These are phyloP conservation scores for Didymella glomerata DNA, from an alignment of 2,329 filamentous ascomycete genomes.

Conservation along the genomic window DNA sequence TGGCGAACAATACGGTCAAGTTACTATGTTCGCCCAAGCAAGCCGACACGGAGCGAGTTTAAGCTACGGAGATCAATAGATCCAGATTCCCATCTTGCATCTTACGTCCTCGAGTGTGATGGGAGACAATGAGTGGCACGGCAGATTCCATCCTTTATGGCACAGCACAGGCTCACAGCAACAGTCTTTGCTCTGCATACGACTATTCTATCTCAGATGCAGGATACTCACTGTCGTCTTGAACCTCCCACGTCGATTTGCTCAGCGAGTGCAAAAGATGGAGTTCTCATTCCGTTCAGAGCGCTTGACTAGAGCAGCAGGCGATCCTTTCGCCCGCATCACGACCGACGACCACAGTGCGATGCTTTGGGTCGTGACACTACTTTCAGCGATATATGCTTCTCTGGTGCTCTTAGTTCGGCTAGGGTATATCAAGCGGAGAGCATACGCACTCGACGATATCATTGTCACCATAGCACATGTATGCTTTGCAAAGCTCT, in stretches of 20 bases:
- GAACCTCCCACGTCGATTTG: background rate
- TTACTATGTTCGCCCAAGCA: background rate
- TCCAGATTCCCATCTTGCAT: background rate
- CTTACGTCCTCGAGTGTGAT: background rate
- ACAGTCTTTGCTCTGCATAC: background rate
- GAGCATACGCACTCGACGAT: background rate
- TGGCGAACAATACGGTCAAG: background rate
- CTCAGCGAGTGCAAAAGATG: background rate
- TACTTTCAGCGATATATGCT: background rate
- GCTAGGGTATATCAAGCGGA: background rate
- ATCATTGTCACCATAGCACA: background rate
- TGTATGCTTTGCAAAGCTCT: background rate
- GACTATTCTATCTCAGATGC: background rate
- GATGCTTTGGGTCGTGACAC: background rate
- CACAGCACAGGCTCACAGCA: background rate
- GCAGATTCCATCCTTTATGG: background rate
- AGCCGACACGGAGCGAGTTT: background rate
- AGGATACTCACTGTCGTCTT: background rate
- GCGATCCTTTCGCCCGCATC: background rate
- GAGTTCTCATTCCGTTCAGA: background rate
- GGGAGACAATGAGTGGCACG: background rate
- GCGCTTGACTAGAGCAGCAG: background rate
- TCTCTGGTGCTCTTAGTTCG: background rate
- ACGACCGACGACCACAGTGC: background rate
- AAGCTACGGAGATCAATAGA: background rate